These are phyloP conservation scores for Arthrobotrys megalospora DNA, from an alignment of 2,329 filamentous ascomycete species.

Conservation along the genomic window DNA sequence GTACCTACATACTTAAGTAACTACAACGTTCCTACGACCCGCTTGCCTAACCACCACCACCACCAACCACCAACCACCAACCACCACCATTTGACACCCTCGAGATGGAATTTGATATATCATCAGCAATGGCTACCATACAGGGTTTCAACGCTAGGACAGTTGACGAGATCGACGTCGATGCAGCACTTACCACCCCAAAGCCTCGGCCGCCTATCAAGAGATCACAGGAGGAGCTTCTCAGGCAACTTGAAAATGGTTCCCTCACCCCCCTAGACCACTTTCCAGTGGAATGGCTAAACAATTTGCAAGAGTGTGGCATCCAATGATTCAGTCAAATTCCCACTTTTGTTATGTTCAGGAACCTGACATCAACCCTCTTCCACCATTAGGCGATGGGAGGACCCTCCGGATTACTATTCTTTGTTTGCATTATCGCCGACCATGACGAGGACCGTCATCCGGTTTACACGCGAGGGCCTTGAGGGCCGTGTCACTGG, in stretches of 20 bases:
- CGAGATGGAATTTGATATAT: slow-evolving; percentile 50
- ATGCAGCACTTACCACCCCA: slow-evolving; percentile 9
- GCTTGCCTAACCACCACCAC: background rate
- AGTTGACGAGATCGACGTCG: slow-evolving; percentile 2
- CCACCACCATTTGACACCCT: background rate
- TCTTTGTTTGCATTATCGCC: slow-evolving; percentile 81
- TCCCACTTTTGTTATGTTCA: slow-evolving; percentile 29
- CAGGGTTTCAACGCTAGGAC: background rate
- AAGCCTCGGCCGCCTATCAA: slow-evolving; percentile 36
- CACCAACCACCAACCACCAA: background rate
- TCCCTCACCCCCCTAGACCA: slow-evolving; percentile 84
- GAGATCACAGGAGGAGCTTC: slow-evolving; percentile 21
- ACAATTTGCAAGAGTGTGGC: slow-evolving; percentile 82
- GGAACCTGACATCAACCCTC: slow-evolving; percentile 36
- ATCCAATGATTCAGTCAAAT: slow-evolving; percentile 65
- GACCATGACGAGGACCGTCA: slow-evolving; percentile 94
- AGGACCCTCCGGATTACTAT: slow-evolving; percentile 80
- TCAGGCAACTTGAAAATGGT: slow-evolving; percentile 75
- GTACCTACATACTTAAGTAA: too few relatives aligned
- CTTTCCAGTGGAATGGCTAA: slow-evolving; percentile 89
- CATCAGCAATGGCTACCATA: slow-evolving; percentile 28
- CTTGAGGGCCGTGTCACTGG: slow-evolving; percentile 92
- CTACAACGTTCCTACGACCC: background rate
- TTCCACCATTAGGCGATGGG: slow-evolving; percentile 76
- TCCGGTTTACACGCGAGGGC: slow-evolving; percentile 90